Base-by-base conservation (phyloP, 225 moss, liverwort and hornwort species). In the Bryoerythrophyllum caledonicum region DNA sequence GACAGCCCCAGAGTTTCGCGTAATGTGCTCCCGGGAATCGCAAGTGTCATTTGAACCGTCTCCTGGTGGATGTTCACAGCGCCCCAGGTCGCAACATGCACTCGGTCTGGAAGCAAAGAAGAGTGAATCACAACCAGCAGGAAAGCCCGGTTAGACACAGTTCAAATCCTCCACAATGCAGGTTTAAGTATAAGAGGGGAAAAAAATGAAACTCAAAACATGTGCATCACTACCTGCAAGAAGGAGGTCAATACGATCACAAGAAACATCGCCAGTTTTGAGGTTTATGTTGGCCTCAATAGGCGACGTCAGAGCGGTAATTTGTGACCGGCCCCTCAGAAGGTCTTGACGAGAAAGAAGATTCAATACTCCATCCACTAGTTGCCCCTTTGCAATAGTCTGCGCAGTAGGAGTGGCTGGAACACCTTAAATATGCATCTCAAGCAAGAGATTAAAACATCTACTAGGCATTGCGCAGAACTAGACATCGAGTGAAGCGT, bases 61-160 rank as follows among this genome's bases (percentile, higher is more conserved):
- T 93, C 95, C 25, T 86, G 69, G 26, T 82, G 63, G 62, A 71
- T 80, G 76, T 95, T 86, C 80, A 94, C 76, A 63, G 23, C 21
- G 21, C 95, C 99, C 99, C 95, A 99, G 44, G 93, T 93, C 49
- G 93, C 95, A 28, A 99, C 83, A 66, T 99, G 95, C 68, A 99
- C 90, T 55, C 71, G 82, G 76, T 92, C 99, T 99, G 85, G 66
- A 74, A 43, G 27, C 40, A 30, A 25, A 52, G 35, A 15, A 30
- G 25, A 28, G 16, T 32, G 32, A 43, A 69, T 56, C 19, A 21
- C 20, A 71, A 51, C 13, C 58, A 53, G 21, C 8, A 63, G 49
- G 21, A 58, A 51, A 10, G 51, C 10, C 32, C 9, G 49, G 40
- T 73, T 27, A 77, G 52, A 74, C 19, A 62, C 6, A 60, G 10